These are phyloP conservation scores for Diacronema lutheri DNA, from an alignment of 78 protist species.

Conservation along the genomic window DNA sequence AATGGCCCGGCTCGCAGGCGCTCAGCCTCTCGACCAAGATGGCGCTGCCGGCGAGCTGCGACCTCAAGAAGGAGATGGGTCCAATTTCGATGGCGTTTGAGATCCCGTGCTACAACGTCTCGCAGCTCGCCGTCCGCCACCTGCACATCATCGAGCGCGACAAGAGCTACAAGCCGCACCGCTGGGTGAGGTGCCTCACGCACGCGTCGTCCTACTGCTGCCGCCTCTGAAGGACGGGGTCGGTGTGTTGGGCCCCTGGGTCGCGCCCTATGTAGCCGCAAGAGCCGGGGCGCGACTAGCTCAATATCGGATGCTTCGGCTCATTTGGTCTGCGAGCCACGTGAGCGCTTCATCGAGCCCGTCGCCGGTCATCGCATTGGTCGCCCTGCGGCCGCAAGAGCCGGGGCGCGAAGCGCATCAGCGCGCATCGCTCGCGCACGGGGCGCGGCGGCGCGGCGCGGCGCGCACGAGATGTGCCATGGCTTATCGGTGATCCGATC, in stretches of 20 bases:
- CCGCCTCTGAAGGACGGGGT: conserved; percentile 19
- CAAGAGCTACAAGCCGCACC: conserved; percentile 41
- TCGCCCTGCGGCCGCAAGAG: background rate
- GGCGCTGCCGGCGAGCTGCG: background rate
- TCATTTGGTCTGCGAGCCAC: conserved; percentile 40
- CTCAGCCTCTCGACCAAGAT: conserved; percentile 8
- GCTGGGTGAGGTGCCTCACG: conserved; percentile 74
- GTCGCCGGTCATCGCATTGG: conserved; percentile 58
- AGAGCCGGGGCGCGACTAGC: too few species aligned
- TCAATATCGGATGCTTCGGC: too few species aligned
- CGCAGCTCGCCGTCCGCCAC: conserved; percentile 51
- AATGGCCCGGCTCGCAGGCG: conserved; percentile 40
- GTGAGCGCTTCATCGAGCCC: conserved; percentile 48
- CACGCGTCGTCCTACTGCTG: conserved; percentile 48
- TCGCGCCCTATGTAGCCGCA: too few species aligned
- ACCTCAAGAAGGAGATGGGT: conserved; percentile 66
- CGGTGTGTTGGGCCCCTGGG: too few species aligned
- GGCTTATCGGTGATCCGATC: conserved; percentile 41
- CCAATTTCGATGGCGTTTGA: conserved; percentile 75
- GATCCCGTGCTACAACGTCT: conserved; percentile 66
- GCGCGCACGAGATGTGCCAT: conserved; percentile 42
- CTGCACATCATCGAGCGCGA: conserved; percentile 49
- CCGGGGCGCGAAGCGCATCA: background rate
- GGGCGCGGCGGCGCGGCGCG: background rate
- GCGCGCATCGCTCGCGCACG: background rate